Base-by-base conservation (phyloP, 2,329 filamentous ascomycete species). In the Xylaria arbuscula region DNA sequence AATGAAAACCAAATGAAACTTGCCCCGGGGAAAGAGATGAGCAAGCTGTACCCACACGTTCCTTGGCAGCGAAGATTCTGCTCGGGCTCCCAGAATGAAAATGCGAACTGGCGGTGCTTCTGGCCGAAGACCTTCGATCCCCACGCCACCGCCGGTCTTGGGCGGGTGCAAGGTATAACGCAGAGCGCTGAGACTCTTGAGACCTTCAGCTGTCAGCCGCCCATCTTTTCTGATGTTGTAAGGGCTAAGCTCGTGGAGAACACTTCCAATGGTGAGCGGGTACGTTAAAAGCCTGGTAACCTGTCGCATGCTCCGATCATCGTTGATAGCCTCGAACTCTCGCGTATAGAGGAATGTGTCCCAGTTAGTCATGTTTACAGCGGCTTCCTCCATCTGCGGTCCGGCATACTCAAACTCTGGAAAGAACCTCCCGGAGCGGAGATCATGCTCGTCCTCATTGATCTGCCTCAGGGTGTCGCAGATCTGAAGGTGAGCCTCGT, bases 321-420 rank as follows among this genome's bases (percentile, higher is more conserved):
- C 90, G 79, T 99, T 94, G 77, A 99, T 90, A 5, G 97, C 97
- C 72, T 91, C 88, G 76, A 96, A 98, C 75, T 97, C 92, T 76
- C 96, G 87, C 2, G 94, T 97, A 79, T 97, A 99, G 77, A 99
- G 84, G 75, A 97, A 93, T 0, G 96, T 98, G 80, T 99, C 96
- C 96, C 96, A 99, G 80, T 97, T 99, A 51, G 92, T 97, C 92
- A 99, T 94, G 81, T 99, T 99, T 73, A 98, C 89, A 72, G 96
- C 86, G 40, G 94, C 93, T 79, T 98, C 95, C 72, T 98, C 94
- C 79, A 98, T 90, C 82, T 98, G 94, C 63, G 90, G 86, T 15
- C 92, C 93, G 0, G 96, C 94, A 77, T 97, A 97, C 70, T 94
- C 90, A 77, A 97, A 98, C 80, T 99, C 97, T 15, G 92, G 91